phyloP scores from a whole-genome alignment of 2,329 filamentous ascomycete species.

The Chlorencoelia australis region DNA sequence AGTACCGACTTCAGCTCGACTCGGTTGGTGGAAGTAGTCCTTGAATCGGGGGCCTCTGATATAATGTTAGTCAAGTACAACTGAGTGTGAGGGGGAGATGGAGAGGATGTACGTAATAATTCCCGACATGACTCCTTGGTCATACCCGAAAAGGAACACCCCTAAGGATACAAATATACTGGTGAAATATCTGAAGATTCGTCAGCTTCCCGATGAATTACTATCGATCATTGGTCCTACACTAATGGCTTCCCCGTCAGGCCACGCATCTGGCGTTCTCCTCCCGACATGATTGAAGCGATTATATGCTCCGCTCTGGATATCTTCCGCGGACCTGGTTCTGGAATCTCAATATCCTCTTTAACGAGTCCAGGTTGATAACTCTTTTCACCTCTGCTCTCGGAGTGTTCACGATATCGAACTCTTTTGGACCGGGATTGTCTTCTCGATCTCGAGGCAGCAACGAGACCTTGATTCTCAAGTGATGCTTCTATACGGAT shows the following conservation, averaged over 20 bases:
- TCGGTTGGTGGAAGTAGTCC: conserved; percentile 85
- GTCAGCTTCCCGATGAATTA: conserved; percentile 6
- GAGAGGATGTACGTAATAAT: conserved; percentile 47
- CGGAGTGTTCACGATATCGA: conserved; percentile 46
- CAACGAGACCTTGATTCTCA: conserved; percentile 50
- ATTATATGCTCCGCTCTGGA: conserved; percentile 60
- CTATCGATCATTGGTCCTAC: conserved; percentile 39
- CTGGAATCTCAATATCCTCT: conserved; percentile 76
- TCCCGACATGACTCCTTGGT: conserved; percentile 81
- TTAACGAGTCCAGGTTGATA: conserved; percentile 39
- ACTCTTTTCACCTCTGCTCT: conserved; percentile 33
- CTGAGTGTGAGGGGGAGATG: background rate
- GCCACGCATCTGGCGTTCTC: conserved; percentile 70
- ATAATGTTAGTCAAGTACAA: conserved; percentile 11
- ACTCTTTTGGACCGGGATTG: conserved; percentile 50
- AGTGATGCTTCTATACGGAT: conserved; percentile 57
- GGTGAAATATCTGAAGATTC: conserved; percentile 67
- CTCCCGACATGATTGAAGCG: conserved; percentile 77
- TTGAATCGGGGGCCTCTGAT: conserved; percentile 74
- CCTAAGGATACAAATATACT: conserved; percentile 82
- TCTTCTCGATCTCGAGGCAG: conserved; percentile 40
- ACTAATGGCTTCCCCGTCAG: conserved; percentile 91
- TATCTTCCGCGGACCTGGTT: conserved; percentile 51
- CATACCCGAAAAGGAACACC: conserved; percentile 83
- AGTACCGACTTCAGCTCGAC: conserved; percentile 78